Conservation (phyloP, 1,139 yeast genomes). For the Arxiozyma slooffiae region DNA sequence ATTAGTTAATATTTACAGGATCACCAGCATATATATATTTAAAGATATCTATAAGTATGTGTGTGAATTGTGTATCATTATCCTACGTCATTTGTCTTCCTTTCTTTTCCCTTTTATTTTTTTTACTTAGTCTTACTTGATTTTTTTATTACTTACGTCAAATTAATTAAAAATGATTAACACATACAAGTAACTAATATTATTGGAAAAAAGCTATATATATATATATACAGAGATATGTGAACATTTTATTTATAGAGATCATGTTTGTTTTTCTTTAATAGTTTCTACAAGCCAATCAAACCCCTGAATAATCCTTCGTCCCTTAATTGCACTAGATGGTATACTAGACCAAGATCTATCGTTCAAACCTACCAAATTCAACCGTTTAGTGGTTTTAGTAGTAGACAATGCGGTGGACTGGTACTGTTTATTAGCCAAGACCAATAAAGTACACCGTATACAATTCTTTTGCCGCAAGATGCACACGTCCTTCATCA, state of each 20-base stretch:
- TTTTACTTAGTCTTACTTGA: no score
- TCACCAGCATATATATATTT: no score
- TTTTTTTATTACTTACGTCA: no score
- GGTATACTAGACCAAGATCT: conserved; percentile 98
- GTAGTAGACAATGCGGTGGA: conserved; percentile 93
- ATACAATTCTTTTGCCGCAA: conserved; percentile 81
- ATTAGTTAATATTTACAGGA: no score
- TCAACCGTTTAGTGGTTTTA: conserved; percentile 81
- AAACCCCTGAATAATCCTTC: conserved; percentile 89
- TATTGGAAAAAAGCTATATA: no score
- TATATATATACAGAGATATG: background rate
- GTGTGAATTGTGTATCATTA: no score
- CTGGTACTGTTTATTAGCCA: conserved; percentile 96
- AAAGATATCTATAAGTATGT: no score
- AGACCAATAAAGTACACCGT: conserved; percentile 87
- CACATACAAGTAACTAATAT: no score
- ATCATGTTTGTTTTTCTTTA: conserved; percentile 72
- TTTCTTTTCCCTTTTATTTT: no score
- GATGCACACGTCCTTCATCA: conserved; percentile 83
- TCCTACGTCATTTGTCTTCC: no score
- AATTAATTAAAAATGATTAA: no score
- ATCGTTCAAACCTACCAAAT: conserved; percentile 80
- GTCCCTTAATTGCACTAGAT: conserved; percentile 91
- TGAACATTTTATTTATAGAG: background rate
- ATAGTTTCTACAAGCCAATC: conserved; percentile 97